These are phyloP conservation scores for Syzygium jambos DNA, from an alignment of 345 rosid genomes.

Conservation along the genomic window DNA sequence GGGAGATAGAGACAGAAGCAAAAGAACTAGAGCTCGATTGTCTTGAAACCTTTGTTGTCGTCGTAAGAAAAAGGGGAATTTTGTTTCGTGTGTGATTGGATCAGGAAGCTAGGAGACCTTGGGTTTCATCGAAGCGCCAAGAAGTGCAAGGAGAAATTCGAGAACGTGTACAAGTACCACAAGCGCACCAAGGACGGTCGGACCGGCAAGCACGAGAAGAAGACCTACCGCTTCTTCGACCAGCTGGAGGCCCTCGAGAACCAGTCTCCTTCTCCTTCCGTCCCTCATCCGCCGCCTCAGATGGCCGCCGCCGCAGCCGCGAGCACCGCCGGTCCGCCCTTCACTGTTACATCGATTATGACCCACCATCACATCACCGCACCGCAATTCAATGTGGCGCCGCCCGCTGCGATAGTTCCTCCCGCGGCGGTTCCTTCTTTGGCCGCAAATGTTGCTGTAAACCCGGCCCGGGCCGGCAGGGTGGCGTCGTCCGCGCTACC, in stretches of 20 bases:
- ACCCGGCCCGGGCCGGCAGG: not conserved
- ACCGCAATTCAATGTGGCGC: not conserved
- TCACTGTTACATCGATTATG: not conserved
- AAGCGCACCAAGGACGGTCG: constrained; percentile 85
- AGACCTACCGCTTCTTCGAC: constrained; percentile 69
- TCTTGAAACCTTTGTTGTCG: not conserved
- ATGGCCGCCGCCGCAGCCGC: constrained; percentile 3
- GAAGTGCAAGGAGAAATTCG: constrained; percentile 95
- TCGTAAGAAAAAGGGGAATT: not conserved
- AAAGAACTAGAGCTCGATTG: not conserved
- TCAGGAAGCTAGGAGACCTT: constrained; percentile 66
- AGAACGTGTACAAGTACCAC: constrained; percentile 88
- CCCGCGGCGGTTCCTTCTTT: constrained; percentile 9
- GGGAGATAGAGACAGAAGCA: not conserved
- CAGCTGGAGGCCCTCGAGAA: constrained; percentile 68
- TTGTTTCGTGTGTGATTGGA: not conserved
- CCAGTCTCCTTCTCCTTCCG: constrained; percentile 7
- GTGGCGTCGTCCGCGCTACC: not conserved
- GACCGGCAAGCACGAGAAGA: constrained; percentile 56
- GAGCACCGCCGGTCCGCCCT: not conserved
- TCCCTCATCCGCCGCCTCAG: constrained; percentile 2
- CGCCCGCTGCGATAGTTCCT: not conserved
- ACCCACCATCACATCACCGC: not conserved
- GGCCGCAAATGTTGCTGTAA: not conserved
- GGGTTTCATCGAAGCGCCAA: constrained; percentile 71